A percentile compares a stretch with the other conserved stretches of the same genome.
phyloP scores from a whole-genome alignment of 495 filamentous ascomycete genomes.

The Friedmanniomyces endolithicus region DNA sequence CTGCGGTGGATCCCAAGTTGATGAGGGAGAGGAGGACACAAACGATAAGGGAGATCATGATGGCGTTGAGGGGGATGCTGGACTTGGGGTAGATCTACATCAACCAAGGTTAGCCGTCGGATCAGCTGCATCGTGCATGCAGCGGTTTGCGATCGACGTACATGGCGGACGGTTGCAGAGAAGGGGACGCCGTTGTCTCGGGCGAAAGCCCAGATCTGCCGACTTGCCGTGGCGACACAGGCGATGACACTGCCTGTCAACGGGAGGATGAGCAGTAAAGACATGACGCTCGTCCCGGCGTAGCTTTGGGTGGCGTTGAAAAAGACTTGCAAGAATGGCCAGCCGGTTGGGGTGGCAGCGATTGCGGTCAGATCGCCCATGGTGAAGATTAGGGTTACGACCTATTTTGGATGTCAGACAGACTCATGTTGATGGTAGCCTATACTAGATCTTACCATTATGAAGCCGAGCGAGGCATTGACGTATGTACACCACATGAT shows the following conservation, averaged over 20 bases:
- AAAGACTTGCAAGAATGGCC: conserved; percentile 45
- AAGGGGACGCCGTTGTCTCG: conserved; percentile 11
- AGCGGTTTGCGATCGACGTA: neutral
- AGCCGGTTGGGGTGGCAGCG: conserved; percentile 12
- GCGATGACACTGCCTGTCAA: conserved; percentile 3
- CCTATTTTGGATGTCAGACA: neutral
- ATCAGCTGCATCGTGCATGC: too few species aligned
- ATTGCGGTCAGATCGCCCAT: conserved; percentile 14
- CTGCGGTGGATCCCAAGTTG: conserved; percentile 16
- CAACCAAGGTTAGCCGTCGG: neutral
- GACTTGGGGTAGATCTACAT: neutral
- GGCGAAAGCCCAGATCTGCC: conserved; percentile 22
- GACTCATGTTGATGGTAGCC: neutral
- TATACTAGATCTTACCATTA: conserved; percentile 1
- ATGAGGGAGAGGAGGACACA: conserved; percentile 15
- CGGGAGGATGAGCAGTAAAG: conserved; percentile 11
- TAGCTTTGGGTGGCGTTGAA: conserved; percentile 38
- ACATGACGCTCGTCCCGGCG: conserved; percentile 41
- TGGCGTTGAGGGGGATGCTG: conserved; percentile 16
- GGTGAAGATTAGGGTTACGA: conserved; percentile 16
- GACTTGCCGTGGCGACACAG: conserved; percentile 19
- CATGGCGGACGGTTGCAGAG: neutral
- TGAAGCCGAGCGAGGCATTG: conserved; percentile 13
- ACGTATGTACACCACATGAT: conserved; percentile 10
- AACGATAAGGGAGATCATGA: conserved; percentile 12